Base-by-base conservation (phyloP, 306 rosid genomes). In the Trifolium repens region DNA sequence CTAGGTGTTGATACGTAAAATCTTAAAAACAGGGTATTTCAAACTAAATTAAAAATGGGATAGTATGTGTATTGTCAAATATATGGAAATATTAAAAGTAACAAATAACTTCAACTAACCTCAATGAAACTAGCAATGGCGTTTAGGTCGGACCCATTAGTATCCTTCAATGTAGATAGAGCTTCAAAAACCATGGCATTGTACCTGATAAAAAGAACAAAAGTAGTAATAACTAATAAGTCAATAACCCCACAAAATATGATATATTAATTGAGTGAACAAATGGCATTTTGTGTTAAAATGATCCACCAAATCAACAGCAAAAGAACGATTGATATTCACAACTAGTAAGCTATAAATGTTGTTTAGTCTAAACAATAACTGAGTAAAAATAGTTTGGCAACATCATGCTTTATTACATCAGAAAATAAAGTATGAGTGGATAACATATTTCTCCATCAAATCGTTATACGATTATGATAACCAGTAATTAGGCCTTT, bases 71-170 rank as follows among this genome's bases (percentile, higher is more conserved):
- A 19, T 5, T 66, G 53, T 42, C 53, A 40, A 66, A 65, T 65
- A 11, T 65, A 65, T 40, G 34, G 32, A 40, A 65, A 17, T 24
- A 40, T 66, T 66, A 66, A 66, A 42, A 42, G 37, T 24, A 66
- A 42, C 3, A 24, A 22, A 43, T 17, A 67, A 44, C 54, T 67
- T 43, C 16, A 67, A 17, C 72, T 22, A 43, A 67, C 72, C 72
- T 67, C 72, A 4, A 67, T 43, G 55, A 67, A 67, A 43, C 17
- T 42, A 42, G 53, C 39, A 43, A 67, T 67, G 19, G 72, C 72
- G 44, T 43, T 44, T 67, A 67, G 39, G 17, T 67, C 72, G 3
- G 72, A 67, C 10, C 72, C 72, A 67, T 67, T 67, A 19, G 55
- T 34, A 12, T 67, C 72, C 55, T 67, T 67, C 3, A 67, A 42